phyloP scores from a whole-genome alignment of 768 basidiomycete species.

The Amanita phalloides region DNA sequence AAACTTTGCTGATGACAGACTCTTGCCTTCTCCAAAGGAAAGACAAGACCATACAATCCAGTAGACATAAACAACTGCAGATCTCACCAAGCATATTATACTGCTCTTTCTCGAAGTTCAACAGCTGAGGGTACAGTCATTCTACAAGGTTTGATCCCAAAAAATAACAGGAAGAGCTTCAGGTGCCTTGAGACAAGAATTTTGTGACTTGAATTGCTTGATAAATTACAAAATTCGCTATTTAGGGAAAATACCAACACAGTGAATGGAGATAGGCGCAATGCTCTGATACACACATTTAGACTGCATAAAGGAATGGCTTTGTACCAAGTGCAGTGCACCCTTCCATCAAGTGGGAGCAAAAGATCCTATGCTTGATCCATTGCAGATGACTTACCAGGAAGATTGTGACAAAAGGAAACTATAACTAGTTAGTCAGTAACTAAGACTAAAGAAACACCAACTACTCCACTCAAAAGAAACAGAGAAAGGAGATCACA shows the following conservation, averaged over 20 bases:
- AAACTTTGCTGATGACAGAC: not conserved
- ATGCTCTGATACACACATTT: not conserved
- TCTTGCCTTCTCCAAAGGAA: not conserved
- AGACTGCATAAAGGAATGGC: too few relatives aligned
- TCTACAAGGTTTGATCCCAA: slow-evolving; percentile 14
- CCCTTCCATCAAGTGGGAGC: not conserved
- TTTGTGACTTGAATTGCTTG: slow-evolving; percentile 23
- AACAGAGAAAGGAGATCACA: too few relatives aligned
- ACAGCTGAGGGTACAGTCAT: slow-evolving; percentile 20
- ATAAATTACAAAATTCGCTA: slow-evolving; percentile 15
- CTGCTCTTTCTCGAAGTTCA: slow-evolving; percentile 15
- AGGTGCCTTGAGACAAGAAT: slow-evolving; percentile 19
- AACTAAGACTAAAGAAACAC: too few relatives aligned
- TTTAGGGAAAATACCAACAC: not conserved
- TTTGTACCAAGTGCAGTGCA: too few relatives aligned
- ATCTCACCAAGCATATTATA: too few relatives aligned
- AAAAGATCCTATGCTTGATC: not conserved
- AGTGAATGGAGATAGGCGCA: not conserved
- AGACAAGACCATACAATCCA: not conserved
- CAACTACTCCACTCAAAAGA: too few relatives aligned
- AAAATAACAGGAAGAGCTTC: slow-evolving; percentile 16
- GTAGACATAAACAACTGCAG: too few relatives aligned
- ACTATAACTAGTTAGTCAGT: too few relatives aligned
- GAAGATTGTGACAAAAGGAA: not conserved
- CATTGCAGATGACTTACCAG: not conserved